Evolutionary conservation across 768 basidiomycete genomes (phyloP).

Genomic region (Solioccasus polychromus): DNA sequence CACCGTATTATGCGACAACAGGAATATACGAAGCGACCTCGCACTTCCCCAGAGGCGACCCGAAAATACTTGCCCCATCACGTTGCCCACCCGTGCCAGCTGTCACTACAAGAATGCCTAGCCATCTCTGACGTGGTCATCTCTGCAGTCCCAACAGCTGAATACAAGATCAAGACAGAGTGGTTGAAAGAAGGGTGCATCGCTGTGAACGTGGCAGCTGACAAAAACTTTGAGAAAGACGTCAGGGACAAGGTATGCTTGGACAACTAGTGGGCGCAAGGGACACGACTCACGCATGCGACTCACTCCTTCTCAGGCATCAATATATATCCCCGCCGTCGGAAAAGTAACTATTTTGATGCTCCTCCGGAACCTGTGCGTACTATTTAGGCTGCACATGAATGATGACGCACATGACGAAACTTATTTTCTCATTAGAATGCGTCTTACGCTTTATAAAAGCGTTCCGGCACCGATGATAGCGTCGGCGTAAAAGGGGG

Average conservation of each 20-base stretch:
- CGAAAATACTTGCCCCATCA: slow-evolving; percentile 82
- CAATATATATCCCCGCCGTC: slow-evolving; percentile 93
- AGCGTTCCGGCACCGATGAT: slow-evolving; percentile 1
- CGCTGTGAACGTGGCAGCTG: slow-evolving; percentile 88
- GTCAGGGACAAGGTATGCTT: slow-evolving; percentile 80
- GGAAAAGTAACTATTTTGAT: slow-evolving; percentile 97
- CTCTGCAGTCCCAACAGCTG: slow-evolving; percentile 82
- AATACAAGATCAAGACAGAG: slow-evolving; percentile 87
- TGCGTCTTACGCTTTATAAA: slow-evolving; percentile 30
- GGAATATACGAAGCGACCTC: slow-evolving; percentile 94
- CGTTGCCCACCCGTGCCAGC: slow-evolving; percentile 64
- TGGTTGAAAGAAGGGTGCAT: slow-evolving; percentile 93
- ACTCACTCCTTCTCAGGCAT: slow-evolving; percentile 47
- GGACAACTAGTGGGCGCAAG: background rate
- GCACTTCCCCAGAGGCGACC: slow-evolving; percentile 34
- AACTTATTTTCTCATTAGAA: slow-evolving; percentile 11
- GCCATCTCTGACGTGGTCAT: slow-evolving; percentile 89
- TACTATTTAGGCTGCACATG: slow-evolving; percentile 11
- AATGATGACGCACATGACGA: slow-evolving; percentile 7
- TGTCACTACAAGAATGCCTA: slow-evolving; percentile 78
- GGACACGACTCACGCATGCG: slow-evolving; percentile 10
- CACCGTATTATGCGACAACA: slow-evolving; percentile 21
- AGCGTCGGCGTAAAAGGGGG: slow-evolving; percentile 11
- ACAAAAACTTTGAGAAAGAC: slow-evolving; percentile 95
- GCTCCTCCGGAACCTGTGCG: slow-evolving; percentile 93